Base-by-base conservation (phyloP, 305 asterid genomes). In the Caryopteris hybrid region DNA sequence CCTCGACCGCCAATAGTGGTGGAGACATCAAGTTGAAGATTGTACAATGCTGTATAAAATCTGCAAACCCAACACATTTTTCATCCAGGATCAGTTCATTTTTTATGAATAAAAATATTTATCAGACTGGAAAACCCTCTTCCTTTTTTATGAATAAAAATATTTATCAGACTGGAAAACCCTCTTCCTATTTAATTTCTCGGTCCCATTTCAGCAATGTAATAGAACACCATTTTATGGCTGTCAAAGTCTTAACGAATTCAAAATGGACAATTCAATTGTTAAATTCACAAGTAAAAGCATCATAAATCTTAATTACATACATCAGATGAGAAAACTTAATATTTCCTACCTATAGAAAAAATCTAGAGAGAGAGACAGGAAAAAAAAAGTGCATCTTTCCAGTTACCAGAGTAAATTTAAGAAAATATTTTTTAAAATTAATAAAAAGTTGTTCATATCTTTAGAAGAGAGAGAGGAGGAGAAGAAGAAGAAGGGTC, bases 1-100 rank as follows among this genome's bases (percentile, higher is more conserved):
- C 89, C 71, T 82, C 88, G 39, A 75, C 66, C 70, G 83, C 90
- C 79, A 79, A 77, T 10, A 63, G 73, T 10, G 83, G 81, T 16
- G 82, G 84, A 75, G 89, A 76, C 92, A 85, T 83, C 70, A 78
- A 76, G 74, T 58, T 68, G 17, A 0, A 13, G 58, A 38, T 36
- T 47, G 53, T 61, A 50, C 46, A 75, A 22, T 41, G 57, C 59
- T 18, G 42, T 5, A n/a, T 42, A 41, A 69, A 31, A 53, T 54
- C 83, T 80, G 74, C 60, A 70, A 58, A 54, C 63, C 13, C 9
- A 59, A 21, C 51, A 2, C 9, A 39, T 0, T 3, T 10, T 11
- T 21, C 18, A 7, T 13, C 14, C 36, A 17, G 8, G 25, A 54
- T 31, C 23, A 33, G 51, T 36, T n/a, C 43, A 45, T 65, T 27